Conservation (phyloP, 192 early-diverging fungal species). For the Dissophora globulifera region DNA sequence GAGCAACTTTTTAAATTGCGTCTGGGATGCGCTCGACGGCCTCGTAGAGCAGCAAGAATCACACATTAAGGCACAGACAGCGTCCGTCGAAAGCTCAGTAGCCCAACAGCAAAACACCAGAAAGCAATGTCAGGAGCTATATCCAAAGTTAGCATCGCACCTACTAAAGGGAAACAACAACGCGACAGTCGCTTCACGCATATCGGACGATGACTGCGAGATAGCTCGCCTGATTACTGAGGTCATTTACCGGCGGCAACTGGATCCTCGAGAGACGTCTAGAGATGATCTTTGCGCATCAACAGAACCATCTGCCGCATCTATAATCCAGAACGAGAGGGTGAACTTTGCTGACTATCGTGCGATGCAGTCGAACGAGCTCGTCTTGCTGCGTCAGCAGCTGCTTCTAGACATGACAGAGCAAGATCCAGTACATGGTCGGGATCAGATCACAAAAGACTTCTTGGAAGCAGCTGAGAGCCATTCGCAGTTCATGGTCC, state of each 20-base stretch:
- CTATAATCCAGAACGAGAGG: constrained; percentile 1
- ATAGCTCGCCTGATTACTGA: constrained; percentile 30
- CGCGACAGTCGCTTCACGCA: constrained; percentile 15
- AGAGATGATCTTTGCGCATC: too few relatives aligned
- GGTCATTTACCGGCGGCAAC: constrained; percentile 26
- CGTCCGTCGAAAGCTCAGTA: too few relatives aligned
- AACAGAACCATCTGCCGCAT: too few relatives aligned
- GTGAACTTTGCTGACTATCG: constrained; percentile 37
- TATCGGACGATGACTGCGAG: constrained; percentile 46
- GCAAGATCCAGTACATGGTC: too few relatives aligned
- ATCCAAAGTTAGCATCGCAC: constrained; percentile 17
- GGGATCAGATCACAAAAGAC: not conserved
- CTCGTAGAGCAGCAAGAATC: constrained; percentile 29
- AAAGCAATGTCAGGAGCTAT: too few relatives aligned
- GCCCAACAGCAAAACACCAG: too few relatives aligned
- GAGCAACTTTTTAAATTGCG: constrained; percentile 7
- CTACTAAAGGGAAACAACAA: constrained; percentile 23
- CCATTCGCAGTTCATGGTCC: too few relatives aligned
- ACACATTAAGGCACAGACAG: too few relatives aligned
- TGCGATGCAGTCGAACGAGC: constrained; percentile 49
- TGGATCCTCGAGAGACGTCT: too few relatives aligned
- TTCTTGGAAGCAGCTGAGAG: too few relatives aligned
- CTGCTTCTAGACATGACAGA: constrained; percentile 4
- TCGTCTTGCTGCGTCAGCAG: constrained; percentile 25
- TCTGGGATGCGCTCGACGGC: constrained; percentile 30